Conservation (phyloP, 2,329 filamentous ascomycete species). For the Lachnellula cervina region DNA sequence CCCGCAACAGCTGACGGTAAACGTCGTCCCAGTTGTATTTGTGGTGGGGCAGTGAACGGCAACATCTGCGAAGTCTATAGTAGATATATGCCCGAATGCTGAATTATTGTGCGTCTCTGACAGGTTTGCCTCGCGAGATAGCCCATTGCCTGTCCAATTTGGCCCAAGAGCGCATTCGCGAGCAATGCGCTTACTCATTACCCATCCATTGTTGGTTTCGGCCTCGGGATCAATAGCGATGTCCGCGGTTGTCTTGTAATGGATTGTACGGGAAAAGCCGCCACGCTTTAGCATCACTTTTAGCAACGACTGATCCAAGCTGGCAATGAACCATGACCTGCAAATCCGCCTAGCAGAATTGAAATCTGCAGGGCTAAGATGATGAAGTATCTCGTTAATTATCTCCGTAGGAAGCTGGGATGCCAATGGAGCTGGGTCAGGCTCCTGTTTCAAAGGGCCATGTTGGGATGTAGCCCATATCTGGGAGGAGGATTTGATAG, state of each 20-base stretch:
- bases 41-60: constrained; percentile 22
- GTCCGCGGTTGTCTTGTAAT: constrained; percentile 27
- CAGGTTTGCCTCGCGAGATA: constrained; percentile 7
- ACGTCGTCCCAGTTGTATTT: constrained; percentile 23
- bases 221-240: constrained; percentile 10
- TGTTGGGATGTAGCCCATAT: not conserved
- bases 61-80: constrained; percentile 36
- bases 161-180: constrained; percentile 37
- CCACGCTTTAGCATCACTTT: constrained; percentile 49
- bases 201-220: constrained; percentile 25
- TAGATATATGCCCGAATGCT: constrained; percentile 33
- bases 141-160: constrained; percentile 26
- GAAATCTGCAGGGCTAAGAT: constrained; percentile 41
- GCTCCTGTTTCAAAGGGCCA: not conserved
- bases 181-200: constrained; percentile 39
- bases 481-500: constrained; percentile 11
- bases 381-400: constrained; percentile 33
- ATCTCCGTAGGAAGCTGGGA: constrained; percentile 34
- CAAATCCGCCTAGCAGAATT: constrained; percentile 57
- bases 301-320: constrained; percentile 48
- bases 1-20: constrained; percentile 50
- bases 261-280: constrained; percentile 47
- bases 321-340: constrained; percentile 53
- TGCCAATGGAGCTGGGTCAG: constrained; percentile 5
- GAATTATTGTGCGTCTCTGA: constrained; percentile 9